Conservation (phyloP, 306 rosid species). For the Cucurbita ficifolia region DNA sequence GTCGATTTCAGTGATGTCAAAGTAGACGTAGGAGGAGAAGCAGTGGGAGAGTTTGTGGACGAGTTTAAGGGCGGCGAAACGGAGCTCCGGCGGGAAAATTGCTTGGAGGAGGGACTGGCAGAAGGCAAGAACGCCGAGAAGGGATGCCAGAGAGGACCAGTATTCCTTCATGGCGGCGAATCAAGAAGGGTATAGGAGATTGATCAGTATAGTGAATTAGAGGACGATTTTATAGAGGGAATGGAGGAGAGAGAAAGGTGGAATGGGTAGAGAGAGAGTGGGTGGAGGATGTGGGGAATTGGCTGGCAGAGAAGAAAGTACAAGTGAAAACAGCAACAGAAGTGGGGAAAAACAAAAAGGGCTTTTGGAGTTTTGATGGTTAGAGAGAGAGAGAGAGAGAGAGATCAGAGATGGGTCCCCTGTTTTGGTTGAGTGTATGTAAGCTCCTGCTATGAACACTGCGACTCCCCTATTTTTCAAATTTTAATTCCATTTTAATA, state of each 20-base stretch:
- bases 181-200: background rate
- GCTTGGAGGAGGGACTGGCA: slow-evolving; percentile 62
- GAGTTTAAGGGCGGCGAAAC: slow-evolving; percentile 48
- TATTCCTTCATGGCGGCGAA: slow-evolving; percentile 36
- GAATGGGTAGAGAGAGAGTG: background rate
- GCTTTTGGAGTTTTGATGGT: slow-evolving; percentile 21
- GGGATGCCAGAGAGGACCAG: slow-evolving; percentile 76
- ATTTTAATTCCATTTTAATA: too few species aligned
- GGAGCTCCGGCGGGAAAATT: slow-evolving; percentile 84
- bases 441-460: too few species aligned
- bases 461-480: too few species aligned
- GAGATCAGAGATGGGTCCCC: slow-evolving; percentile 34
- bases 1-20: slow-evolving; percentile 88
- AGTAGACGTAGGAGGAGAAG: slow-evolving; percentile 73
- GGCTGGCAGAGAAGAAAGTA: slow-evolving; percentile 35
- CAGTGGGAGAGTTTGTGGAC: slow-evolving; percentile 37
- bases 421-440: background rate
- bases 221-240: background rate
- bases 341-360: slow-evolving; percentile 23
- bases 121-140: slow-evolving; percentile 79
- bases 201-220: too few species aligned
- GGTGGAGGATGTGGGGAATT: slow-evolving; percentile 18
- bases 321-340: slow-evolving; percentile 23
- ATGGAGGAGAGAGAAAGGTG: background rate
- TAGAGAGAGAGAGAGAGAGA: background rate